phyloP scores from a whole-genome alignment of 257 asterid species.

The Gentiana straminea region DNA sequence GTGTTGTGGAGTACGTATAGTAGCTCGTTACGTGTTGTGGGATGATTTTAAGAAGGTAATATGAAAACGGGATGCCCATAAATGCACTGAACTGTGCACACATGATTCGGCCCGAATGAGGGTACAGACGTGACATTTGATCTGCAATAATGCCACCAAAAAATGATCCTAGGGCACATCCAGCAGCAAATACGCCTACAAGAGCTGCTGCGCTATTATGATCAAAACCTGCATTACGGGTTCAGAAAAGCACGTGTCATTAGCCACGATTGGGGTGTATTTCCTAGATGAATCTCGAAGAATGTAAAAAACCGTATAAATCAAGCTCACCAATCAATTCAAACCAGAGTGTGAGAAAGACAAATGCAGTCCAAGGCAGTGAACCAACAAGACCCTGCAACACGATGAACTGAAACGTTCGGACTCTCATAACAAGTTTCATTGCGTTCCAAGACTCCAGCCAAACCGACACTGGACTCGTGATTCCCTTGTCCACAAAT shows the following conservation, averaged over 20 bases:
- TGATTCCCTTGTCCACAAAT: constrained; percentile 33
- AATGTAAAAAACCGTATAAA: neutral
- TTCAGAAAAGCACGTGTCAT: neutral
- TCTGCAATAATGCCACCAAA: constrained; percentile 89
- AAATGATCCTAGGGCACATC: constrained; percentile 86
- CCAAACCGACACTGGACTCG: constrained; percentile 51
- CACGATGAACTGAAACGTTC: constrained; percentile 84
- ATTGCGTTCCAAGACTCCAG: constrained; percentile 79
- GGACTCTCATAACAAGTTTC: constrained; percentile 71
- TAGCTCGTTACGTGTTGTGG: constrained; percentile 64
- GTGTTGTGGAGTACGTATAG: constrained; percentile 48
- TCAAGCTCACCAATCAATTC: constrained; percentile 69
- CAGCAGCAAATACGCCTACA: constrained; percentile 80
- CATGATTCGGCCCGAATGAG: constrained; percentile 68
- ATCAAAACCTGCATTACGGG: constrained; percentile 60
- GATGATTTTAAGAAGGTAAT: constrained; percentile 58
- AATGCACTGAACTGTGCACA: constrained; percentile 89
- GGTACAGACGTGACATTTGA: constrained; percentile 52
- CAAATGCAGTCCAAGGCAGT: constrained; percentile 90
- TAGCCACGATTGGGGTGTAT: too few species aligned
- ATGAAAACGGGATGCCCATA: constrained; percentile 90
- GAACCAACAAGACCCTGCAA: constrained; percentile 93
- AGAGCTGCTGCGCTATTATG: constrained; percentile 75
- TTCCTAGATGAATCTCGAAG: neutral
- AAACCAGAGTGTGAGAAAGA: constrained; percentile 87